These are phyloP conservation scores for Phycomyces blakesleeanus DNA, from an alignment of 192 early-diverging fungal genomes.

Conservation along the genomic window DNA sequence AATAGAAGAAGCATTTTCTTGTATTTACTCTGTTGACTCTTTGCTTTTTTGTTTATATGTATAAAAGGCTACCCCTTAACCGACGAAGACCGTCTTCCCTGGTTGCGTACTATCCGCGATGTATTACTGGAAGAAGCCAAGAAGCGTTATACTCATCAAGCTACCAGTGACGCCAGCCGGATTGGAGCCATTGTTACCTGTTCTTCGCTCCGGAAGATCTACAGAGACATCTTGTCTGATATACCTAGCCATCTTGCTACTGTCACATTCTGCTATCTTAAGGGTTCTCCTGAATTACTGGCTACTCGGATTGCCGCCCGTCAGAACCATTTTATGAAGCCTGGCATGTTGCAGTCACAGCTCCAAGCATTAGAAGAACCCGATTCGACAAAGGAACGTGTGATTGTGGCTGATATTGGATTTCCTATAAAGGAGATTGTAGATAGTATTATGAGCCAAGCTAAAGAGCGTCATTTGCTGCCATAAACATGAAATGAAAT, in stretches of 20 bases:
- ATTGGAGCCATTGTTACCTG: conserved; percentile 57
- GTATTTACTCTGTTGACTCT: neutral
- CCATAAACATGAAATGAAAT: neutral
- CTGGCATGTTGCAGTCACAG: conserved; percentile 56
- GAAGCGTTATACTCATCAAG: conserved; percentile 22
- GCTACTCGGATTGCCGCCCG: conserved; percentile 44
- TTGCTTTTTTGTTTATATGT: neutral
- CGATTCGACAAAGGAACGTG: conserved; percentile 15
- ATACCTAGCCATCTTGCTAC: conserved; percentile 16
- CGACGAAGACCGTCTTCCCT: conserved; percentile 67
- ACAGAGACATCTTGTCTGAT: conserved; percentile 59
- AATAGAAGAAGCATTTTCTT: neutral
- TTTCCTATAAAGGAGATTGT: conserved; percentile 14
- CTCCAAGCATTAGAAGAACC: conserved; percentile 59
- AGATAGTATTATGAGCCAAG: conserved; percentile 7
- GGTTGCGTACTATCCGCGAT: conserved; percentile 51
- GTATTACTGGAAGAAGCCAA: conserved; percentile 29
- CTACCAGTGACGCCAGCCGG: neutral
- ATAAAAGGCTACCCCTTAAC: conserved; percentile 39
- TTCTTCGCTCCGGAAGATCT: conserved; percentile 57
- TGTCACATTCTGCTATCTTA: conserved; percentile 55
- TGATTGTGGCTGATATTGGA: conserved; percentile 30
- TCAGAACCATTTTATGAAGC: conserved; percentile 52
- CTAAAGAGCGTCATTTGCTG: conserved; percentile 8
- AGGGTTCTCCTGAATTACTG: conserved; percentile 48